phyloP scores from a whole-genome alignment of 345 rosid species.

The Populus simonii region DNA sequence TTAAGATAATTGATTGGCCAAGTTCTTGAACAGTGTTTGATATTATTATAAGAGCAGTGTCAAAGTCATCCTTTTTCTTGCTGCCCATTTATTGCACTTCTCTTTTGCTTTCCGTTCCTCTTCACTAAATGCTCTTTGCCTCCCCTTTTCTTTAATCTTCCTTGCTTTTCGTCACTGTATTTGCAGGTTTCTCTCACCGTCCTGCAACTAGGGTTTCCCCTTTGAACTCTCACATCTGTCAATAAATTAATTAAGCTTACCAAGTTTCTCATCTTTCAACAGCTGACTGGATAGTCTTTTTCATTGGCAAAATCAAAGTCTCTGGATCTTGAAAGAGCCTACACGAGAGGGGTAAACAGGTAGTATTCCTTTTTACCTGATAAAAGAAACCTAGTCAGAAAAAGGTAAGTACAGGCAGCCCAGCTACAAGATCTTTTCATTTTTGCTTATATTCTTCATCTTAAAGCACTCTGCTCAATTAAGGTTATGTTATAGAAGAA shows the following conservation, averaged over 20 bases:
- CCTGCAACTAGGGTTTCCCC: conserved; percentile 39
- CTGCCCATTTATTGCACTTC: conserved; percentile 37
- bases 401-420: conserved; percentile 1
- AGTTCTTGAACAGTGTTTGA: conserved; percentile 16
- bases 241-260: not conserved
- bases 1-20: not conserved
- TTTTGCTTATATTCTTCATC: not conserved
- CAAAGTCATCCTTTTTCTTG: conserved; percentile 17
- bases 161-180: conserved; percentile 26
- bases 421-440: not conserved
- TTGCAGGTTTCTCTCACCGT: conserved; percentile 27
- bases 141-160: conserved; percentile 10
- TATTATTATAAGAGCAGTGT: conserved; percentile 24
- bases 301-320: conserved; percentile 5
- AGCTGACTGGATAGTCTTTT: not conserved
- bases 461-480: not conserved
- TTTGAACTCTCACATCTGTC: conserved; percentile 20
- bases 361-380: not conserved
- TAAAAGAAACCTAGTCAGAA: conserved; percentile 11
- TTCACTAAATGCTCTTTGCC: conserved; percentile 43
- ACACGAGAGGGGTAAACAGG: not conserved
- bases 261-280: not conserved
- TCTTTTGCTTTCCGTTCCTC: conserved; percentile 34
- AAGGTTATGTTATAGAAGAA: not conserved
- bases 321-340: conserved; percentile 15